These are phyloP conservation scores for Lyophyllum shimeji DNA, from an alignment of 768 basidiomycete species.

Conservation along the genomic window DNA sequence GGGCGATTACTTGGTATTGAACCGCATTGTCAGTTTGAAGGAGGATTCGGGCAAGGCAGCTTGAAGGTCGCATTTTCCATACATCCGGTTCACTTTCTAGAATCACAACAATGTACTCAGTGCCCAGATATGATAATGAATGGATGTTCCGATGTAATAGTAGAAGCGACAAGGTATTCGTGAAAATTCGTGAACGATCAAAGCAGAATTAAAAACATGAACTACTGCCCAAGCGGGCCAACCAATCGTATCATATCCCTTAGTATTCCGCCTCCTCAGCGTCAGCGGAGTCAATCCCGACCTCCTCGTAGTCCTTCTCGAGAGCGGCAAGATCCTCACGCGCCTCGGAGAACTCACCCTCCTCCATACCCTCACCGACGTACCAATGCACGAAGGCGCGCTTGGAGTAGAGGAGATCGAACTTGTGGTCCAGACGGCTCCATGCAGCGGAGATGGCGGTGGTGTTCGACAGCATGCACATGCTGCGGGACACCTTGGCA, in stretches of 20 bases:
- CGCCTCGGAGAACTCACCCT: slow-evolving; percentile 98
- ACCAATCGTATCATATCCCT: slow-evolving; percentile 13
- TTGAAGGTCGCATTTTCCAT: slow-evolving; percentile 12
- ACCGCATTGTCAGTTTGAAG: slow-evolving; percentile 92
- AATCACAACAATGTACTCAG: neutral
- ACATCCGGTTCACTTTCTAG: neutral
- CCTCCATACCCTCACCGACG: slow-evolving; percentile 99
- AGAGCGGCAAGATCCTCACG: slow-evolving; percentile 99
- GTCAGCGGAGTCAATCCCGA: slow-evolving; percentile 52
- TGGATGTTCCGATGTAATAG: slow-evolving; percentile 18
- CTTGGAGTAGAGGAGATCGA: slow-evolving; percentile 97
- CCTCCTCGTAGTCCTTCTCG: slow-evolving; percentile 95
- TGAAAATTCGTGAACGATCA: slow-evolving; percentile 18
- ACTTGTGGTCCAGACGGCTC: slow-evolving; percentile 94
- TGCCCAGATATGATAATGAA: slow-evolving; percentile 11
- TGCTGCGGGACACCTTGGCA: slow-evolving; percentile 88
- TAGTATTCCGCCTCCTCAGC: slow-evolving; percentile 56
- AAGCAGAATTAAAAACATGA: slow-evolving; percentile 22
- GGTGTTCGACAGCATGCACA: slow-evolving; percentile 97
- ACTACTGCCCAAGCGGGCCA: slow-evolving; percentile 15
- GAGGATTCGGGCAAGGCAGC: slow-evolving; percentile 82
- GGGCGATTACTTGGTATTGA: slow-evolving; percentile 83
- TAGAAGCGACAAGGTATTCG: slow-evolving; percentile 21
- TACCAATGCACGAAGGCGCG: slow-evolving; percentile 96
- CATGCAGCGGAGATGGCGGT: slow-evolving; percentile 94